Conservation (phyloP, 2,329 filamentous ascomycete genomes). For the Colletotrichum falcatum region DNA sequence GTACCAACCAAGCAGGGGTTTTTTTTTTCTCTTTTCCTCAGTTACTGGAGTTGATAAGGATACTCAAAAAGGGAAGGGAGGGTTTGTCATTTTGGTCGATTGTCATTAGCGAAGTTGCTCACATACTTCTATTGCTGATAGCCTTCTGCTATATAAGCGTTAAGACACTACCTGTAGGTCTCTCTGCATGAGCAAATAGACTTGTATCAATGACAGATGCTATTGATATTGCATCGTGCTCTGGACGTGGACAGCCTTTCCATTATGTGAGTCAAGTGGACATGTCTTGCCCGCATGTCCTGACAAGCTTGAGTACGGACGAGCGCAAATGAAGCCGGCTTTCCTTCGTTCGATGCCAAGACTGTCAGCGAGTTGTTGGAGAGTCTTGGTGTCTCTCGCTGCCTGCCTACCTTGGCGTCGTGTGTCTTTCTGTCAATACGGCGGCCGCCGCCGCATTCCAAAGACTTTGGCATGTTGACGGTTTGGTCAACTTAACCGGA, state of each 20-base stretch:
- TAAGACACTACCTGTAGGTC: background rate
- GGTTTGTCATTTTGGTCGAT: background rate
- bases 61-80: background rate
- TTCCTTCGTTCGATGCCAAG: background rate
- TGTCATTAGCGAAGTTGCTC: background rate
- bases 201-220: background rate
- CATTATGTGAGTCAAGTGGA: background rate
- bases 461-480: background rate
- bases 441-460: background rate
- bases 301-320: background rate
- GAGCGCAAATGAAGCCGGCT: background rate
- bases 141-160: background rate
- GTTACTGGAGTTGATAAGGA: constrained; percentile 16
- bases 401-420: background rate
- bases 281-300: constrained; percentile 12
- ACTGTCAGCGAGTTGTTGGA: background rate
- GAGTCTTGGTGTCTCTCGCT: background rate
- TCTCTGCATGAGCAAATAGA: background rate
- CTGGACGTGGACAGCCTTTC: background rate
- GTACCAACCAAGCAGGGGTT: background rate
- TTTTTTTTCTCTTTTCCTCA: background rate
- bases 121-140: background rate
- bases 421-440: background rate
- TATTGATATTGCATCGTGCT: background rate
- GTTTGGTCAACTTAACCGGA: background rate